Evolutionary conservation across 345 rosid species (phyloP), one percentile per base, ranked within the genome.

Genomic region (Syzygium jambos): DNA sequence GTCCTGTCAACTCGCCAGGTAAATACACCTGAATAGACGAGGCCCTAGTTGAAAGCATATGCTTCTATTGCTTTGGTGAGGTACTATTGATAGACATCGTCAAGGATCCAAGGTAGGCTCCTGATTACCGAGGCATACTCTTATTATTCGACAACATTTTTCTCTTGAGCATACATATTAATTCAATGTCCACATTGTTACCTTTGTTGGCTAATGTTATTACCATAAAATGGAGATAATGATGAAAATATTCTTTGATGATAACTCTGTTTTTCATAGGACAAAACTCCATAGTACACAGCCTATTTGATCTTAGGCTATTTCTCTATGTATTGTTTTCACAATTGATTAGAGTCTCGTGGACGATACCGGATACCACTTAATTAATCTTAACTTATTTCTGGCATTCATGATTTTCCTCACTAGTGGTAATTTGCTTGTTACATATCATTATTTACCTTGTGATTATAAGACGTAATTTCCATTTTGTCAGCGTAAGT

Each of bases 311-410:
- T 29, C 77, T n/a, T n/a, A 0, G 38, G 3, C 19, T 3, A 63
- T 63, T 63, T 63, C 43, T 63, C 0, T 63, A 63, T 11, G 13
- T 13, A 63, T 63, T 30, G 16, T n/a, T n/a, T 14, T 63, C 14
- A n/a, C 38, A 30, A 13, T n/a, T 13, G 14, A 6, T 63, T n/a
- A n/a, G 2, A 12, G 3, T 13, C 16, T 19, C 16, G 2, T 56
- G 0, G 21, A 15, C 77, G 4, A 2, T 7, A 6, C 34, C 77
- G 13, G 0, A 13, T 13, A n/a, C 73, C 2, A 13, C 34, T 3
- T 29, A 63, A 29, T 29, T 29, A 5, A 65, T 29, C 41, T 65
- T 29, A 15, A 15, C 17, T 65, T 30, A 14, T 9, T 17, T 29
- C 7, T 1, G 10, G 19, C 22, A 30, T 73, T 34, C 25, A 3